Evolutionary conservation across 805 yeast genomes (phyloP).

Genomic region (Danielozyma ontarioensis): DNA sequence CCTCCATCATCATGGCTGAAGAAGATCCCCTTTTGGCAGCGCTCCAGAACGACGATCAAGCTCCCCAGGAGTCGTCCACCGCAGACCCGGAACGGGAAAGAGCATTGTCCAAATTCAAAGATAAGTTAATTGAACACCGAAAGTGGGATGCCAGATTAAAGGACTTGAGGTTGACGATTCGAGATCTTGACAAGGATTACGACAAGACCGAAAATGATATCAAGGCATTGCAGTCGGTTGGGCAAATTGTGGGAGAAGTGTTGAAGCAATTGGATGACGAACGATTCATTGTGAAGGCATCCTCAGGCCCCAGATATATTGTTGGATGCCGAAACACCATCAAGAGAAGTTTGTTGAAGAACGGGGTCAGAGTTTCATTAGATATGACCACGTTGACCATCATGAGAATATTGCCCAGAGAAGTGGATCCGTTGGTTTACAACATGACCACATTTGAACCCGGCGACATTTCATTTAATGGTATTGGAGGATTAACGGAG

Average conservation of each 20-base stretch:
- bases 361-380: slow-evolving; percentile 93
- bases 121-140: slow-evolving; percentile 85
- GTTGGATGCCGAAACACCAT: slow-evolving; percentile 96
- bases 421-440: slow-evolving; percentile 96
- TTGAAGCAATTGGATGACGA: slow-evolving; percentile 93
- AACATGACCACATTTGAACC: slow-evolving; percentile 98
- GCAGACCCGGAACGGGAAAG: slow-evolving; percentile 69
- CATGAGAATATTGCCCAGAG: slow-evolving; percentile 95
- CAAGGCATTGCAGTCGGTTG: slow-evolving; percentile 94
- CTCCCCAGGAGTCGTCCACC: slow-evolving; percentile 11
- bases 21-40: slow-evolving; percentile 80
- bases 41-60: slow-evolving; percentile 37
- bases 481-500: slow-evolving; percentile 94
- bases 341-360: slow-evolving; percentile 73
- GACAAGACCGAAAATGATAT: slow-evolving; percentile 96
- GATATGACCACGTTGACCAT: slow-evolving; percentile 97
- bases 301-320: slow-evolving; percentile 95
- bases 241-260: slow-evolving; percentile 96
- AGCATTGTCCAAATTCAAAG: slow-evolving; percentile 74
- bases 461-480: slow-evolving; percentile 92
- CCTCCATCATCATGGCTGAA: slow-evolving; percentile 47
- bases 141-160: slow-evolving; percentile 91
- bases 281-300: slow-evolving; percentile 91
- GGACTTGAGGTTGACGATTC: slow-evolving; percentile 74
- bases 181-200: slow-evolving; percentile 76